phyloP scores from a whole-genome alignment of 768 basidiomycete genomes.

The Trametes cingulata region DNA sequence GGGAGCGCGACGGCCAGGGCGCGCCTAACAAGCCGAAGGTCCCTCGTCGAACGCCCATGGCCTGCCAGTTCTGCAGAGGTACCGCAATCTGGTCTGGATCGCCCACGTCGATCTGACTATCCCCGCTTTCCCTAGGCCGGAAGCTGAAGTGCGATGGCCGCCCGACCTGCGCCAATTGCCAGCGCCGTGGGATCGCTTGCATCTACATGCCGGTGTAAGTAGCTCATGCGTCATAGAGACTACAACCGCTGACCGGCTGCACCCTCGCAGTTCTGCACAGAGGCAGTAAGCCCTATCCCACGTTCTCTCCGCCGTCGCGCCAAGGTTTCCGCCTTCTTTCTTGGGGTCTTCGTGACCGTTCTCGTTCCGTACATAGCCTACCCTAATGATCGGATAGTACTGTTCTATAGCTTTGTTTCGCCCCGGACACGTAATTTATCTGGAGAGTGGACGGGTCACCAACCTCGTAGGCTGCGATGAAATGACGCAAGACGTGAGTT shows the following conservation, averaged over 20 bases:
- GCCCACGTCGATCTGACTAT: background rate
- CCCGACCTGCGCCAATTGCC: conserved; percentile 67
- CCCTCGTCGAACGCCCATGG: conserved; percentile 61
- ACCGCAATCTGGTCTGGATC: background rate
- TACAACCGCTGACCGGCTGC: background rate
- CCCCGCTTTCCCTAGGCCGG: conserved; percentile 45
- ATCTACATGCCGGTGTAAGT: conserved; percentile 67
- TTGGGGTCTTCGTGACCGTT: background rate
- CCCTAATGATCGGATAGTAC: conserved; percentile 16
- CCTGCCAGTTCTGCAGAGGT: conserved; percentile 76
- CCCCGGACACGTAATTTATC: conserved; percentile 18
- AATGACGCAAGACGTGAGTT: conserved; percentile 10
- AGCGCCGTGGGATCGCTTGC: conserved; percentile 58
- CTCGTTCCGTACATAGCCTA: conserved; percentile 1
- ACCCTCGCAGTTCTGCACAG: conserved; percentile 14
- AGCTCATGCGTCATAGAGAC: background rate
- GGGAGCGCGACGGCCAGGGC: conserved; percentile 17
- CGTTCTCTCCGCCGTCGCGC: background rate
- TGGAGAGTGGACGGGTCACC: background rate
- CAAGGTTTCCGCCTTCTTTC: conserved; percentile 2
- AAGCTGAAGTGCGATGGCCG: conserved; percentile 77
- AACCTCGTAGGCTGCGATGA: background rate
- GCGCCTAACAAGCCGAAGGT: conserved; percentile 14
- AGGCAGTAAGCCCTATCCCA: conserved; percentile 1
- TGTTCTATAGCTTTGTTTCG: conserved; percentile 11